Evolutionary conservation across 371 early-diverging fungal species (phyloP), one percentile per base, ranked within the genome.

Genomic region (Mycotypha africana): DNA sequence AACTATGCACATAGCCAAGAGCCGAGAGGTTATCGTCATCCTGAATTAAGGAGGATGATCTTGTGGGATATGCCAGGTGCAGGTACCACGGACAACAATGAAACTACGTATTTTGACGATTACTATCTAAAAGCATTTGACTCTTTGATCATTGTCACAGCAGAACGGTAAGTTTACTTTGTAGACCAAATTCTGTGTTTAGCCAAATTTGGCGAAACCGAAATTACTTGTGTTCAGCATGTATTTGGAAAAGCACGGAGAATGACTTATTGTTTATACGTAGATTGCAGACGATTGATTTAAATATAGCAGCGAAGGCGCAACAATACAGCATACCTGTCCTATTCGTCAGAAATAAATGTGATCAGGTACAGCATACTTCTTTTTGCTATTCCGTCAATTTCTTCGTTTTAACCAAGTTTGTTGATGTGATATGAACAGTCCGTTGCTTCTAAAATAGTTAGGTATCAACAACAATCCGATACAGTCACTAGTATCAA

Each of bases 1-100:
- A 62, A 65, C 5, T 70, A 74, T 44, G 36, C 43, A 2, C 38
- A 35, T 2, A 14, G 24, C 8, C 49, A 47, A 0, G 70, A 74
- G 22, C 67, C 67, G 15, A 45, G 56, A 38, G 70, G 60, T 6
- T 70, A 70, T 36, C 50, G 60, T 10, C 70, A 74, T 57, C 67
- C 70, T 1, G 67, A 67, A 25, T 34, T 74, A 23, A 51, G 62
- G 16, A 60, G 48, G 5, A 58, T 74, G 59, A 49, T 70, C 5
- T 26, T 74, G 21, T 74, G 74, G 74, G 74, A 74, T 39, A 65
- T 74, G 62, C 74, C 74, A 20, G 74, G 67, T 8, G 68, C 65
- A 24, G 68, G 65, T 8, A 74, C 70, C 2, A 34, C 50, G 11
- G 31, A 41, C 12, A 56, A 65, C 42, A 49, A 49, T 2, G 57